These are phyloP conservation scores for Phytophthora crassamura DNA, from an alignment of 352 stramenopile genomes.

Conservation along the genomic window DNA sequence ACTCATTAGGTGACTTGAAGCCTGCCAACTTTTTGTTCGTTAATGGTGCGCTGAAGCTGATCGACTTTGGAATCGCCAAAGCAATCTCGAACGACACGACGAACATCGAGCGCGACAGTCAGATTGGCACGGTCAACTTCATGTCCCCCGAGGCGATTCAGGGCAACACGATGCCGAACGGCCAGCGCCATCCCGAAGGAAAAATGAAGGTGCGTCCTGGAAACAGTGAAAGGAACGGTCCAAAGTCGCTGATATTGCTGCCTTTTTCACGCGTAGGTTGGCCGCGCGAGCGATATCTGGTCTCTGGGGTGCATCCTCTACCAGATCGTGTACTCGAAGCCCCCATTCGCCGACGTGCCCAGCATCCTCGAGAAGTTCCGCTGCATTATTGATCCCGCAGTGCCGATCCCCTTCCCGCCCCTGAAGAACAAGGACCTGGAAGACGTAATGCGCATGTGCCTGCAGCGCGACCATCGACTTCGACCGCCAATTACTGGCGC, in stretches of 20 bases:
- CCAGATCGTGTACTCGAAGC: conserved; percentile 96
- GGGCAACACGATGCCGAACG: conserved; percentile 56
- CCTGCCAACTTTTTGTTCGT: conserved; percentile 98
- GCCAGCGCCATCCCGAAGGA: conserved; percentile 61
- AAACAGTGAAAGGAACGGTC: background rate
- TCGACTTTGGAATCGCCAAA: conserved; percentile 99
- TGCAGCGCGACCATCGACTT: conserved; percentile 82
- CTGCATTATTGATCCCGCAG: conserved; percentile 93
- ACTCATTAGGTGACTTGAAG: conserved; percentile 90
- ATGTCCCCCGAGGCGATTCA: conserved; percentile 96
- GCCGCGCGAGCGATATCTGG: conserved; percentile 95
- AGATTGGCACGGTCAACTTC: conserved; percentile 97
- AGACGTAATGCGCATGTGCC: conserved; percentile 87
- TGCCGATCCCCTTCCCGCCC: conserved; percentile 91
- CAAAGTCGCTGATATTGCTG: background rate
- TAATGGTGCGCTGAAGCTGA: conserved; percentile 95
- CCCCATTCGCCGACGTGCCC: conserved; percentile 93
- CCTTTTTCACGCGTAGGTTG: conserved; percentile 56
- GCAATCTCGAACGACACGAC: conserved; percentile 98
- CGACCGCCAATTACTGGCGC: conserved; percentile 85
- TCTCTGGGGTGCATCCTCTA: conserved; percentile 98
- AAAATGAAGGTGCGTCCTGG: conserved; percentile 71
- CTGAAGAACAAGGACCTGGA: conserved; percentile 85
- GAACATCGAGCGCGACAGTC: conserved; percentile 96
- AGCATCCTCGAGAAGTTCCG: conserved; percentile 97